phyloP scores from a whole-genome alignment of 2,329 filamentous ascomycete species.

The Hirsutella rhossiliensis region DNA sequence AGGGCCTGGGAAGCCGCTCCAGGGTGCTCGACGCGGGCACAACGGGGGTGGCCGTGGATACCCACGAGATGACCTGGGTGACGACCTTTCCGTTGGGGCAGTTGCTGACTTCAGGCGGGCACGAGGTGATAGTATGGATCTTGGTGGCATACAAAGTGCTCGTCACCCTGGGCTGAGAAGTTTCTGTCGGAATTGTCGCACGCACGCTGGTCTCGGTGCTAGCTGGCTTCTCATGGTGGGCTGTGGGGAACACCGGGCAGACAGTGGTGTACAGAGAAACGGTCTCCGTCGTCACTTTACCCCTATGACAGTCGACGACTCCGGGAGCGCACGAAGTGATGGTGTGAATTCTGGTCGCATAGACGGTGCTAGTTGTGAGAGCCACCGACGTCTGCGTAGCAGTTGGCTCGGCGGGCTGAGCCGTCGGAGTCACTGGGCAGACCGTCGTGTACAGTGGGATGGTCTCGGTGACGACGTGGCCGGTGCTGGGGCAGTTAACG shows the following conservation, averaged over 20 bases:
- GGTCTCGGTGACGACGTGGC: conserved; percentile 19
- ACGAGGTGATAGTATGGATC: conserved; percentile 37
- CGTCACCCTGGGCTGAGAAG: conserved; percentile 6
- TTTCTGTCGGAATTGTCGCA: no score
- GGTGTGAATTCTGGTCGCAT: no score
- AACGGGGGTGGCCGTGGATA: conserved; percentile 4
- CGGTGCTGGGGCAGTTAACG: conserved; percentile 31
- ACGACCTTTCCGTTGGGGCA: conserved; percentile 14
- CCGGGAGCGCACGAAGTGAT: no score
- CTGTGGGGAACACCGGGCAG: no score
- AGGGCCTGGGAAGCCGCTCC: conserved; percentile 9
- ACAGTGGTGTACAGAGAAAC: no score
- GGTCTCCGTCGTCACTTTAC: no score
- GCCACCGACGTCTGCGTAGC: not conserved
- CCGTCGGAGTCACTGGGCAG: conserved; percentile 18
- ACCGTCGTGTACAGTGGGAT: conserved; percentile 23
- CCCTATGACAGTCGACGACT: no score
- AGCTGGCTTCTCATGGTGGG: no score
- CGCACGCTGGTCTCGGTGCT: no score
- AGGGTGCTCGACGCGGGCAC: conserved; percentile 4
- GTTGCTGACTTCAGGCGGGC: conserved; percentile 27
- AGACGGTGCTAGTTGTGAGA: conserved; percentile 1
- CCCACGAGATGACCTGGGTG: conserved; percentile 4
- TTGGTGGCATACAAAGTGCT: conserved; percentile 20
- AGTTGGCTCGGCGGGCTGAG: conserved; percentile 4